Evolutionary conservation across 345 rosid species (phyloP).

Genomic region (Corchorus capsularis): DNA sequence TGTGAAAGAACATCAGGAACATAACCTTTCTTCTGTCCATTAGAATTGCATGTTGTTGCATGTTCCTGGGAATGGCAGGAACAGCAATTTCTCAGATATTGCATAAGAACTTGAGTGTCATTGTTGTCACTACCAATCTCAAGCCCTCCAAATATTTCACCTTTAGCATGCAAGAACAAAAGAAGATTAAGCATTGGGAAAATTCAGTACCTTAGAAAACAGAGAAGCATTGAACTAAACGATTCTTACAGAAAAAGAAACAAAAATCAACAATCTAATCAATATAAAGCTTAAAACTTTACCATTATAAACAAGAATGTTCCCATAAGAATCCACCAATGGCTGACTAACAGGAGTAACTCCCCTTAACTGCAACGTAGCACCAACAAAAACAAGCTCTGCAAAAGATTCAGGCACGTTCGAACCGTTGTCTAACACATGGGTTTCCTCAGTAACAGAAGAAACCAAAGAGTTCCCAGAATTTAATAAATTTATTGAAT

Average conservation of each 20-base stretch:
- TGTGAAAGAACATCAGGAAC: constrained; percentile 69
- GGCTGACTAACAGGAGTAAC: constrained; percentile 57
- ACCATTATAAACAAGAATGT: constrained; percentile 80
- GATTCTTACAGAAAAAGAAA: constrained; percentile 1
- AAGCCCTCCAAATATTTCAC: constrained; percentile 82
- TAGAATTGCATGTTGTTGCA: constrained; percentile 22
- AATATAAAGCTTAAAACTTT: not conserved
- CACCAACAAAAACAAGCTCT: constrained; percentile 64
- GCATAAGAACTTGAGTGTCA: constrained; percentile 66
- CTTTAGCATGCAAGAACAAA: constrained; percentile 33
- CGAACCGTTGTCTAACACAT: constrained; percentile 16
- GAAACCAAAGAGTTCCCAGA: not conserved
- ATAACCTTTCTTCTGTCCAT: constrained; percentile 31
- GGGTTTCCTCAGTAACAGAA: constrained; percentile 23
- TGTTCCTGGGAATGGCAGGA: constrained; percentile 30
- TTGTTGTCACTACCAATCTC: constrained; percentile 51
- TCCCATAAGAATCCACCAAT: constrained; percentile 54
- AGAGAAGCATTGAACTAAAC: not conserved
- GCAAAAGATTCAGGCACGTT: constrained; percentile 21
- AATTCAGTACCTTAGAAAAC: not conserved
- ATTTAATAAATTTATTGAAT: constrained; percentile 17
- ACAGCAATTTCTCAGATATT: constrained; percentile 50
- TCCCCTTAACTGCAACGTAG: constrained; percentile 87
- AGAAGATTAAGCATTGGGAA: not conserved
- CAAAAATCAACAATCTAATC: not conserved